Conservation (phyloP, 306 rosid species). For the Gynostemma pentaphyllum region DNA sequence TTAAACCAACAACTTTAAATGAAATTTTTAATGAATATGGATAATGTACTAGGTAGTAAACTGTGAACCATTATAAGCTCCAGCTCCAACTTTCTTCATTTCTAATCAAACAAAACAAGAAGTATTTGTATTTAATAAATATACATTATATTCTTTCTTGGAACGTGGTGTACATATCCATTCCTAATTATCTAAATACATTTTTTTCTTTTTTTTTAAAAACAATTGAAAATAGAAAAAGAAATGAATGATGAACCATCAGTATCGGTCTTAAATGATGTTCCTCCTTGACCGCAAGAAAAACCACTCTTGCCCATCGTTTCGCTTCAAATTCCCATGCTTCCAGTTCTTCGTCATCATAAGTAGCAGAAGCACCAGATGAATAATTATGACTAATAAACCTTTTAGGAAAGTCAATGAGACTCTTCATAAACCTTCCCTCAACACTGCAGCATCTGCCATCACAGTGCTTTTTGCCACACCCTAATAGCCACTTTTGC, state of each 20-base stretch:
- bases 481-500: slow-evolving; percentile 67
- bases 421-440: slow-evolving; percentile 43
- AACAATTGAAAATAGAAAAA: neutral
- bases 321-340: slow-evolving; percentile 82
- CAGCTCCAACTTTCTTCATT: neutral
- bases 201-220: too few species aligned
- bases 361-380: slow-evolving; percentile 28
- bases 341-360: slow-evolving; percentile 64
- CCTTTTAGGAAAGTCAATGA: slow-evolving; percentile 55
- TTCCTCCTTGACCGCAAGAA: slow-evolving; percentile 54
- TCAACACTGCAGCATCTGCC: slow-evolving; percentile 38
- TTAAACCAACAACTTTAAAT: neutral
- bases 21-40: too few species aligned
- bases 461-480: slow-evolving; percentile 43
- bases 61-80: neutral
- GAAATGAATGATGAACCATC: slow-evolving; percentile 36
- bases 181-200: neutral
- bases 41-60: too few species aligned
- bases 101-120: too few species aligned
- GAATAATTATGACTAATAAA: slow-evolving; percentile 26
- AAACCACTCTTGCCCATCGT: slow-evolving; percentile 86
- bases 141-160: neutral
- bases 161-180: neutral
- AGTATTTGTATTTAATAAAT: neutral
- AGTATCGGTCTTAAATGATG: slow-evolving; percentile 41